A percentile compares a stretch with the other conserved stretches of the same genome.
Conservation (phyloP, 2,329 filamentous ascomycete genomes). For the Paramyrothecium sp. region DNA sequence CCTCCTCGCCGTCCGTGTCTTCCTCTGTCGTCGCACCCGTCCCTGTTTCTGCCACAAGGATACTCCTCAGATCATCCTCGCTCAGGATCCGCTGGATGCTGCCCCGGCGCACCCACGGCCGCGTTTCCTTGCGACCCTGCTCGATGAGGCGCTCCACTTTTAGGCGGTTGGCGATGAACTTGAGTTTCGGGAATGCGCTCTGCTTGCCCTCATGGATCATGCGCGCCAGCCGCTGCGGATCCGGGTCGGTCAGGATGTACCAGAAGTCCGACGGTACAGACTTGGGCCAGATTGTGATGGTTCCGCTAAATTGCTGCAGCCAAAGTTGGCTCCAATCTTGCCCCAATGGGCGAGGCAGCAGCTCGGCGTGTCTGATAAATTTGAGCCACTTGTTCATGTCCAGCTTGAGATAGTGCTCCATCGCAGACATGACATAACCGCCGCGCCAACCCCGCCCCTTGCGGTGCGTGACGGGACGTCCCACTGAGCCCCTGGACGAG, state of each 20-base stretch:
- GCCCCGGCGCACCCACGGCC: conserved; percentile 44
- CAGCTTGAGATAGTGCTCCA: conserved; percentile 93
- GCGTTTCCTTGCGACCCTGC: conserved; percentile 52
- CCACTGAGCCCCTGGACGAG: conserved; percentile 86
- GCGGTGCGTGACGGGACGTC: conserved; percentile 89
- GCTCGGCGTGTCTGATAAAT: conserved; percentile 86
- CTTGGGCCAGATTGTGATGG: conserved; percentile 95
- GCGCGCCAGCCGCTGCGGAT: conserved; percentile 68
- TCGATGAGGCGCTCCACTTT: conserved; percentile 75
- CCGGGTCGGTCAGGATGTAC: conserved; percentile 83
- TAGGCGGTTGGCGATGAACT: conserved; percentile 85
- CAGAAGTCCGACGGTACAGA: conserved; percentile 75
- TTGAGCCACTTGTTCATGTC: conserved; percentile 98
- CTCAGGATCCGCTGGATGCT: conserved; percentile 61
- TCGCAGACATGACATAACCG: conserved; percentile 87
- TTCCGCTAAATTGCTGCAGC: conserved; percentile 92
- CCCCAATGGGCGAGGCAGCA: conserved; percentile 84
- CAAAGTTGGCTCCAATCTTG: conserved; percentile 98
- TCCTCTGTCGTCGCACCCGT: conserved; percentile 32
- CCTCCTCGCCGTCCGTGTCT: conserved; percentile 32
- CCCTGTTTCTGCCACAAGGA: conserved; percentile 38
- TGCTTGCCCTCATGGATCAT: conserved; percentile 93
- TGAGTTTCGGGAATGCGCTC: conserved; percentile 85
- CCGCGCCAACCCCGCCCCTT: conserved; percentile 93
- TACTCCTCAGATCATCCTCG: conserved; percentile 55